Conservation (phyloP, 139 green algal species). For the Nannochloris sp. region DNA sequence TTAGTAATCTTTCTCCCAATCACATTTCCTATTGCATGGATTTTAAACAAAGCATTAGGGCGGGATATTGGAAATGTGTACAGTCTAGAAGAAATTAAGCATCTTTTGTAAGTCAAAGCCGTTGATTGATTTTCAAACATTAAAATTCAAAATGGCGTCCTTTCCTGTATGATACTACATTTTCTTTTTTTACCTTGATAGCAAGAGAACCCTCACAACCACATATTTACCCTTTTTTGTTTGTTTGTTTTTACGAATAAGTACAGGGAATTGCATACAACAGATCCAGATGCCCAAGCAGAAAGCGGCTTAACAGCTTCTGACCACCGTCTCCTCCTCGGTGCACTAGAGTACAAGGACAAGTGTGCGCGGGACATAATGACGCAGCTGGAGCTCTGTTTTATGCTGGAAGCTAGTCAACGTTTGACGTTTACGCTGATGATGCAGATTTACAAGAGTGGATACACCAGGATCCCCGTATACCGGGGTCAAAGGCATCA, state of each 20-base stretch:
- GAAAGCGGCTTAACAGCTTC: slow-evolving; percentile 44
- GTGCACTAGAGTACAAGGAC: slow-evolving; percentile 72
- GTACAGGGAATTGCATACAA: slow-evolving; percentile 66
- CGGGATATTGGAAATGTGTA: slow-evolving; percentile 24
- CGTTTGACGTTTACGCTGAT: slow-evolving; percentile 46
- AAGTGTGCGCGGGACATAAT: slow-evolving; percentile 63
- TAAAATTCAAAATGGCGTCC: no score
- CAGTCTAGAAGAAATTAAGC: slow-evolving; percentile 3
- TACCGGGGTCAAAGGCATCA: slow-evolving; percentile 40
- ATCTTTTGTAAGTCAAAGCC: no score
- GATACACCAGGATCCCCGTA: slow-evolving; percentile 47
- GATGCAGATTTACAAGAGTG: slow-evolving; percentile 47
- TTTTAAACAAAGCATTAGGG: slow-evolving; percentile 75
- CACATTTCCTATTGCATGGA: slow-evolving; percentile 60
- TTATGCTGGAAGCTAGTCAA: slow-evolving; percentile 53
- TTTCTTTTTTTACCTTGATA: no score
- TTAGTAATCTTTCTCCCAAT: slow-evolving; percentile 44
- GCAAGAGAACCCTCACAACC: no score
- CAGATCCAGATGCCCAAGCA: slow-evolving; percentile 42
- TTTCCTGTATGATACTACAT: no score
- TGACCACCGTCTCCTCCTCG: slow-evolving; percentile 47
- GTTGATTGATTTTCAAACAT: no score
- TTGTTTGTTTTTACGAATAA: slow-evolving; percentile 62
- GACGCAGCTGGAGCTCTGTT: slow-evolving; percentile 79
- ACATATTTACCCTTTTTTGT: slow-evolving; percentile 43